Evolutionary conservation across 2,329 filamentous ascomycete species (phyloP).

Genomic region (Monilinia fructigena): DNA sequence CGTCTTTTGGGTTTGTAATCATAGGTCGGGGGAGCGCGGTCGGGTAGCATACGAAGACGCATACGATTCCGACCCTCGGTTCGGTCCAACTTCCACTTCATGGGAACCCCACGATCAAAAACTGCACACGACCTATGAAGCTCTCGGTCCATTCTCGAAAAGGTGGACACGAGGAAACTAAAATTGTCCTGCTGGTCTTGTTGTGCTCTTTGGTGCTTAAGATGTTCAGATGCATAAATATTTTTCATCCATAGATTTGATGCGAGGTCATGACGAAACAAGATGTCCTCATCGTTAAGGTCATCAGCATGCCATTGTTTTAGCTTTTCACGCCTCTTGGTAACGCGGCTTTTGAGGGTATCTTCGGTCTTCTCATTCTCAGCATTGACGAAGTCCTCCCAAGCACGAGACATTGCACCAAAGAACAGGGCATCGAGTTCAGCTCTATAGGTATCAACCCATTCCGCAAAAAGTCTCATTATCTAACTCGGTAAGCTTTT

Average conservation of each 20-base stretch:
- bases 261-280: conserved; percentile 80
- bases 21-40: conserved; percentile 65
- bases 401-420: conserved; percentile 73
- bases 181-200: conserved; percentile 95
- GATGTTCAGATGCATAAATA: conserved; percentile 86
- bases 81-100: conserved; percentile 90
- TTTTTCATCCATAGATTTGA: conserved; percentile 93
- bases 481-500: conserved; percentile 81
- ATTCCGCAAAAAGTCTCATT: conserved; percentile 85
- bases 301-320: conserved; percentile 76
- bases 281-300: conserved; percentile 64
- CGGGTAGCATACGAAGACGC: conserved; percentile 82
- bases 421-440: conserved; percentile 83
- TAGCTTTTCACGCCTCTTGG: conserved; percentile 77
- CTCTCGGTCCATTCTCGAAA: conserved; percentile 75
- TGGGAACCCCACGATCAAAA: conserved; percentile 62
- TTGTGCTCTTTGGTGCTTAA: conserved; percentile 82
- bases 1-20: conserved; percentile 84
- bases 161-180: conserved; percentile 71
- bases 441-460: conserved; percentile 79
- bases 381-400: conserved; percentile 81
- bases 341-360: conserved; percentile 65
- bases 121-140: conserved; percentile 78
- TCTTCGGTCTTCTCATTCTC: conserved; percentile 83
- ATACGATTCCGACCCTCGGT: conserved; percentile 95